Base-by-base conservation (phyloP, 139 green algal genomes). In the Coelastrella sp. region DNA sequence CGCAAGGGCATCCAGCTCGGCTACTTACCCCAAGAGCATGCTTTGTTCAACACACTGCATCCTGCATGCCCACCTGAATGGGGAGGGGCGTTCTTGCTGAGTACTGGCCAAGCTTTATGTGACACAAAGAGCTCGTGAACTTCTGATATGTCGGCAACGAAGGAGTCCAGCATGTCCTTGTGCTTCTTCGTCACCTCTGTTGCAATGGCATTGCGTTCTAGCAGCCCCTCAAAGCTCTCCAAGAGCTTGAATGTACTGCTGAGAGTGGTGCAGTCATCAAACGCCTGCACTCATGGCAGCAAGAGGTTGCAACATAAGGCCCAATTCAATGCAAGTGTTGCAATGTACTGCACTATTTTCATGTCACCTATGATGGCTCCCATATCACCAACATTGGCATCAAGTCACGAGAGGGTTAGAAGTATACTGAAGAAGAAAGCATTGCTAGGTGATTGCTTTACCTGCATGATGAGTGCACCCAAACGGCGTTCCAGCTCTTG, bases 211-310 rank as follows among this genome's bases (percentile, higher is more conserved):
- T 95, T 92, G 34, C 96, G 92, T 35, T 98, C 94, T 45, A 98
- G 90, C 59, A 98, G 89, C 23, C 93, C 93, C 87, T 98, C 95
- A 85, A 98, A 98, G 73, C 88, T 90, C 40, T 98, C 96, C 32
- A 98, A 89, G 72, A 98, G 93, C 92, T 98, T 98, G 93, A 98
- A 98, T 25, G 93, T 95, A 37, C 88, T 88, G 25, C 79, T 85
- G 30, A 98, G 91, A 3, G 93, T 98, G 43, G 92, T 92, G 89
- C 93, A 95, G 85, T 96, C 93, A 69, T 96, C 93, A 87, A 97
- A 96, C 2, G 92, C 95, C 93, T 96, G 87, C 45, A 78, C 9
- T 32, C 21, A 7, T 9, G 25, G 30, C 59, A 67, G 59, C 27
- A 51, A 23, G 34, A 5, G 60, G 21, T 15, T 35, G 45, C 15